A percentile compares a stretch with the other conserved stretches of the same genome.
Conservation (phyloP, 2,329 filamentous ascomycete species). For the Exophiala mesophila region DNA sequence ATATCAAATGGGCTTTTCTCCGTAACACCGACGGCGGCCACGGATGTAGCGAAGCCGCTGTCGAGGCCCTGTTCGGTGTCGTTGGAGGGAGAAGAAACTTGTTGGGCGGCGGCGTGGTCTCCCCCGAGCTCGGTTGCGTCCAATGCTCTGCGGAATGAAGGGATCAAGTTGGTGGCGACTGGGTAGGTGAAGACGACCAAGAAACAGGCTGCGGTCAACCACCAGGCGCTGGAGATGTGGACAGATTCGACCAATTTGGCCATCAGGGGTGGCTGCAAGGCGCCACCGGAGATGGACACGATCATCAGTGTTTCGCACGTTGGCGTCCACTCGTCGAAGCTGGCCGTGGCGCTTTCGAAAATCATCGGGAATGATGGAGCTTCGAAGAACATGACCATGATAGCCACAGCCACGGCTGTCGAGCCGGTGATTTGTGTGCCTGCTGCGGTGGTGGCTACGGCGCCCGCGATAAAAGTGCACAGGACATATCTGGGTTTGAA, state of each 20-base stretch:
- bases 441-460: constrained; percentile 55
- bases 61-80: neutral
- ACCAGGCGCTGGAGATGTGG: constrained; percentile 20
- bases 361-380: constrained; percentile 78
- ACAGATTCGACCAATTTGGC: constrained; percentile 21
- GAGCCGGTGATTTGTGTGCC: constrained; percentile 45
- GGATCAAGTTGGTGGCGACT: constrained; percentile 19
- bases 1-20: neutral
- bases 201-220: constrained; percentile 20
- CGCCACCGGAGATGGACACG: constrained; percentile 24
- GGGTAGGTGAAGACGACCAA: constrained; percentile 21
- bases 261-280: constrained; percentile 23
- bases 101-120: neutral
- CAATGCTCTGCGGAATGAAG: constrained; percentile 16
- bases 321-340: constrained; percentile 22
- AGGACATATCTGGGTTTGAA: constrained; percentile 65
- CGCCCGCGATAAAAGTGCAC: constrained; percentile 59
- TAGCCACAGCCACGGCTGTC: constrained; percentile 52
- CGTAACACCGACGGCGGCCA: neutral
- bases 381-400: constrained; percentile 73
- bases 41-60: neutral
- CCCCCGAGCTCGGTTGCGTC: constrained; percentile 18
- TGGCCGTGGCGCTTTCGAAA: constrained; percentile 44
- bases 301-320: constrained; percentile 24
- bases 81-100: neutral